A percentile compares a stretch with the other conserved stretches of the same genome.
These are phyloP conservation scores for Claviceps lovelessii DNA, from an alignment of 2,329 filamentous ascomycete genomes.

Conservation along the genomic window DNA sequence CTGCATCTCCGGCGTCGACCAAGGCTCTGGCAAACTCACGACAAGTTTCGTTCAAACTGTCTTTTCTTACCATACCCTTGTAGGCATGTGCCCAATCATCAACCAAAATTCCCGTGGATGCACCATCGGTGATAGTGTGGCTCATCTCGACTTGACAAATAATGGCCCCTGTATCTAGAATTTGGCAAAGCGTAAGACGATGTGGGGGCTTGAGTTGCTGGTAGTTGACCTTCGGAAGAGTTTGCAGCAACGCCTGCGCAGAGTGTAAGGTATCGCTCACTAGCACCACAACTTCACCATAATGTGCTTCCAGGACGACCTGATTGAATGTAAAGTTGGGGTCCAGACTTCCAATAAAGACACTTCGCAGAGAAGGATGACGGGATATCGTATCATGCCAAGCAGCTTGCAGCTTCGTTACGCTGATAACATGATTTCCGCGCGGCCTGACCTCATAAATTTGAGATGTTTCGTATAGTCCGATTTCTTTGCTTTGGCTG, in stretches of 20 bases:
- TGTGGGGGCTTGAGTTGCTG: constrained; percentile 2
- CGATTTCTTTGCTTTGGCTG: constrained; percentile 13
- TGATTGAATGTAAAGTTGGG: constrained; percentile 2
- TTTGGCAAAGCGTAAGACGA: background rate
- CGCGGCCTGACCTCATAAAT: constrained; percentile 7
- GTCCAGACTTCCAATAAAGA: constrained; percentile 4
- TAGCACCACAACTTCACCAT: background rate
- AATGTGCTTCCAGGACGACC: constrained; percentile 1
- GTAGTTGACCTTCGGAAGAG: background rate
- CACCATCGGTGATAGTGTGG: constrained; percentile 21
- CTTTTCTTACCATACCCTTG: background rate
- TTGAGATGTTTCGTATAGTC: constrained; percentile 10
- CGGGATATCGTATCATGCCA: constrained; percentile 6
- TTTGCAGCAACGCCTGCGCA: background rate
- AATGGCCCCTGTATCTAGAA: constrained; percentile 4
- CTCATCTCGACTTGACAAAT: constrained; percentile 20
- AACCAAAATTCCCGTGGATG: constrained; percentile 12
- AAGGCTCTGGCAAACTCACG: constrained; percentile 2
- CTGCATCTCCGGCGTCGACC: background rate
- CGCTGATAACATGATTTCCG: background rate
- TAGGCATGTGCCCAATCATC: constrained; percentile 4
- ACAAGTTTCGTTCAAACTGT: constrained; percentile 1
- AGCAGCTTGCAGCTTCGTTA: constrained; percentile 4
- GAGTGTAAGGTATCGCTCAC: background rate
- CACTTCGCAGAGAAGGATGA: constrained; percentile 6